phyloP scores from a whole-genome alignment of 768 basidiomycete genomes.

The Tulasnella calospora region DNA sequence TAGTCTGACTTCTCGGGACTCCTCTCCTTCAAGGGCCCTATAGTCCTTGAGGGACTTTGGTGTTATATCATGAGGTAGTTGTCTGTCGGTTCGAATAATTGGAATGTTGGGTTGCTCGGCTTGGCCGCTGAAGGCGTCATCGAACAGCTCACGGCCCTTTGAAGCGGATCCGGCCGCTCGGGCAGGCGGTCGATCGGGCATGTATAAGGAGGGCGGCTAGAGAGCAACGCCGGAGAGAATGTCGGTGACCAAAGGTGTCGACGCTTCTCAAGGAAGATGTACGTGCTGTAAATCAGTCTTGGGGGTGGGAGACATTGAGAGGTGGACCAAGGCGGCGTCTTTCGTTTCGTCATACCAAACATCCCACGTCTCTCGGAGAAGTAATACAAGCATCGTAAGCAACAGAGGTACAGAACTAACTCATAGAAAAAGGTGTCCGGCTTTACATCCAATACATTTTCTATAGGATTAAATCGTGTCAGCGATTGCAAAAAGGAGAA shows the following conservation, averaged over 20 bases:
- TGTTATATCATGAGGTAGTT: slow-evolving; percentile 31
- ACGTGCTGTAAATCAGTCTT: neutral
- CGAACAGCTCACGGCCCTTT: slow-evolving; percentile 47
- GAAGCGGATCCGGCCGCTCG: neutral
- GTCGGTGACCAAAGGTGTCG: neutral
- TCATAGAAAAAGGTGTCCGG: neutral
- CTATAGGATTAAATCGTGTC: neutral
- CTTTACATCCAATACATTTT: neutral
- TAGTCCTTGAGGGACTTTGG: slow-evolving; percentile 59
- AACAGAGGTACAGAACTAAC: neutral
- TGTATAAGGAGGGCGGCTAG: neutral
- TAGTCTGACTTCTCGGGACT: slow-evolving; percentile 55
- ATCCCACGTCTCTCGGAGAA: slow-evolving; percentile 7
- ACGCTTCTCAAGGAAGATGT: neutral
- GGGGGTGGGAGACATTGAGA: slow-evolving; percentile 1
- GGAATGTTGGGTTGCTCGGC: slow-evolving; percentile 56
- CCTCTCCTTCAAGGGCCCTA: slow-evolving; percentile 57
- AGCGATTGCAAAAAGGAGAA: neutral
- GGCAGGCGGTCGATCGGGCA: neutral
- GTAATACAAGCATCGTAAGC: neutral
- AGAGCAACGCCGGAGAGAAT: neutral
- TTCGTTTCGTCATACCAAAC: neutral
- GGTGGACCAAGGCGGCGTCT: neutral
- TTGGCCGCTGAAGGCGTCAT: slow-evolving; percentile 50
- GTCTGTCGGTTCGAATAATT: slow-evolving; percentile 52